Evolutionary conservation across 2,329 filamentous ascomycete species (phyloP), one percentile per base, ranked within the genome.

Genomic region (Penicillium crustosum): DNA sequence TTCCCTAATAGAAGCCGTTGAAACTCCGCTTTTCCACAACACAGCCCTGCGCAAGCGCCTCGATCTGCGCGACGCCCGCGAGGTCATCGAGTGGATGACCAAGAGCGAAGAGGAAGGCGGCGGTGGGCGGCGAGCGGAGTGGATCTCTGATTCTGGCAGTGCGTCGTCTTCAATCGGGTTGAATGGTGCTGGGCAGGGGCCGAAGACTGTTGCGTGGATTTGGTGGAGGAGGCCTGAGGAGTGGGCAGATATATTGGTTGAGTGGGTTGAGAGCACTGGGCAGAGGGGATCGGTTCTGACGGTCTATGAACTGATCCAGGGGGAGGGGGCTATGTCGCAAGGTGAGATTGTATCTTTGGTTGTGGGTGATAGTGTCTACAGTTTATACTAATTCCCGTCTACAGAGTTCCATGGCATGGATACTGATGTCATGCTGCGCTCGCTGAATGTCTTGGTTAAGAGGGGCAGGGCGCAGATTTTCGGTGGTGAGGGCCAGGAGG

Each of bases 391-490:
- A 61, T 47, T 45, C n/a, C 25, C 13, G 33, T 39, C 27, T 58
- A 31, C 66, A 89, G 91, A 95, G 66, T 91, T 96, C 69, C 86
- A 91, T 74, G 90, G 90, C n/a, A 89, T 99, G 80, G 93, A 97
- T 71, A 81, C 83, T 45, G 90, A 92, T 25, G 75, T 96, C 61
- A 81, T 99, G 69, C 84, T 89, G 65, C 92, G 89, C 74, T 89
- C 90, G 38, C 81, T 99, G 49, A 84, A 85, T 59, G 81, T 94
- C 49, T 82, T 97, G 49, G 93, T 96, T 36, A 96, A 95, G 81
- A 85, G 89, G 61, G 92, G 92, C 66, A 96, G 90, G 77, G 93
- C 93, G 15, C 93, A 97, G 75, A 86, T 97, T 27, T 97, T 99
- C 78, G 93, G 93, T 35, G 85, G 86, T 53, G 92, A 93, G 68